Evolutionary conservation across 2,329 filamentous ascomycete genomes (phyloP).

Genomic region (Sarocladiaceae sp.): DNA sequence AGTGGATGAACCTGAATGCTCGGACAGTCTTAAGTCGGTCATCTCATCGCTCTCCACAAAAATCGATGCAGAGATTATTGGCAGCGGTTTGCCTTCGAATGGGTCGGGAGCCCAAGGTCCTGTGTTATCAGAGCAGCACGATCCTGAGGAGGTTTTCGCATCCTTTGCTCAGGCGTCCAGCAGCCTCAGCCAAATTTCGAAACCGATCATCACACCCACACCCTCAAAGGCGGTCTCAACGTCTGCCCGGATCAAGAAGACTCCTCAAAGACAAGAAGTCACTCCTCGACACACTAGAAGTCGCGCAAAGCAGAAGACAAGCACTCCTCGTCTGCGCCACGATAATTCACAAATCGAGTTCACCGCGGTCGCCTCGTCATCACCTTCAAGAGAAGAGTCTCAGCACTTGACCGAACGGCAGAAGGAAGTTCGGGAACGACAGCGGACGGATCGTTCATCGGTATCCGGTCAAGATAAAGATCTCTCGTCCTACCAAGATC

Average conservation of each 20-base stretch:
- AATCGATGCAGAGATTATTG: slow-evolving; percentile 40
- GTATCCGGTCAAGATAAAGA: too few relatives aligned
- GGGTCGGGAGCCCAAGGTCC: slow-evolving; percentile 29
- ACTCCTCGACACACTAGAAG: slow-evolving; percentile 1
- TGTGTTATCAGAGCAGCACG: background rate
- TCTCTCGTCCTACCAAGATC: too few relatives aligned
- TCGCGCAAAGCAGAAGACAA: background rate
- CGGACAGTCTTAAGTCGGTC: slow-evolving; percentile 54
- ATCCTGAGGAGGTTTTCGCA: background rate
- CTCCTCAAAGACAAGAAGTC: background rate
- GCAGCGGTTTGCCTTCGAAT: slow-evolving; percentile 29
- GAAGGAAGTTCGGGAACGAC: slow-evolving; percentile 57
- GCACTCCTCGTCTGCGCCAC: slow-evolving; percentile 57
- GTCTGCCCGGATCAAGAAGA: background rate
- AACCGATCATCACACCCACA: background rate
- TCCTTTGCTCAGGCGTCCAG: background rate
- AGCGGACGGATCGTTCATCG: too few relatives aligned
- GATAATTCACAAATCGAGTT: slow-evolving; percentile 81
- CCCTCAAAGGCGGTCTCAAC: background rate
- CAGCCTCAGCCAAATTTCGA: background rate
- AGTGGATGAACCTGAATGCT: slow-evolving; percentile 55
- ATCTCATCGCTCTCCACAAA: slow-evolving; percentile 55
- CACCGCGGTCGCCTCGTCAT: slow-evolving; percentile 57
- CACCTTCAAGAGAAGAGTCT: slow-evolving; percentile 49
- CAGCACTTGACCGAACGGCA: slow-evolving; percentile 75